These are phyloP conservation scores for Handroanthus guayacan DNA, from an alignment of 257 asterid species.

Conservation along the genomic window DNA sequence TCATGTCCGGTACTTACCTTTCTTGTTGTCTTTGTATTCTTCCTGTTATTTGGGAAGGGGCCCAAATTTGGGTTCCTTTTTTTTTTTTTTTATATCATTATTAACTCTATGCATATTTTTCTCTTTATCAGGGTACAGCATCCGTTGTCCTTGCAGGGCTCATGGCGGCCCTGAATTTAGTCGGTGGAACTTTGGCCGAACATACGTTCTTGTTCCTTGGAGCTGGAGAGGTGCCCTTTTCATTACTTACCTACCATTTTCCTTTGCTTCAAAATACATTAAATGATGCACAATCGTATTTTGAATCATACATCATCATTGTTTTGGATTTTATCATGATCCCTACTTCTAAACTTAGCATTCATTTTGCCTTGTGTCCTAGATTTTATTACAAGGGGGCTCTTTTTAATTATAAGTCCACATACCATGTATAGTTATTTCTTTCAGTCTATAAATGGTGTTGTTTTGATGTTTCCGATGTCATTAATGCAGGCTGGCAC, in stretches of 20 bases:
- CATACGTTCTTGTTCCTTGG: slow-evolving; percentile 94
- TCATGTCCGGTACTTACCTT: not conserved
- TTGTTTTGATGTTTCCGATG: slow-evolving; percentile 23
- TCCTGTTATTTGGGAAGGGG: not conserved
- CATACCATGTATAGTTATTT: too few relatives aligned
- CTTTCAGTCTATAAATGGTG: not conserved
- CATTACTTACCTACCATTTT: slow-evolving; percentile 2
- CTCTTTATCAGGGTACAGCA: slow-evolving; percentile 80
- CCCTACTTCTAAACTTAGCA: not conserved
- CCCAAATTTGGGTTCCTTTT: not conserved
- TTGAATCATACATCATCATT: not conserved
- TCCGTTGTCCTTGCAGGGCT: slow-evolving; percentile 96
- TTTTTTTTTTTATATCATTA: slow-evolving; percentile 1
- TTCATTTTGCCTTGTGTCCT: not conserved
- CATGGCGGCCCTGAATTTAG: slow-evolving; percentile 77
- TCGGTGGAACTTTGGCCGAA: slow-evolving; percentile 84
- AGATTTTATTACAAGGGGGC: not conserved
- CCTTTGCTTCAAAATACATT: not conserved
- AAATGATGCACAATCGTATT: not conserved
- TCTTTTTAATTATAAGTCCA: not conserved
- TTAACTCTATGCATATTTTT: not conserved
- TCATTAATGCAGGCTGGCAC: slow-evolving; percentile 87
- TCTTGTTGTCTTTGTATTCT: not conserved
- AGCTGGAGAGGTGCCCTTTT: slow-evolving; percentile 84
- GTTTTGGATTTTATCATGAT: not conserved